Evolutionary conservation across 1,284 basidiomycete species (phyloP).

Genomic region (Ganoderma boninense): DNA sequence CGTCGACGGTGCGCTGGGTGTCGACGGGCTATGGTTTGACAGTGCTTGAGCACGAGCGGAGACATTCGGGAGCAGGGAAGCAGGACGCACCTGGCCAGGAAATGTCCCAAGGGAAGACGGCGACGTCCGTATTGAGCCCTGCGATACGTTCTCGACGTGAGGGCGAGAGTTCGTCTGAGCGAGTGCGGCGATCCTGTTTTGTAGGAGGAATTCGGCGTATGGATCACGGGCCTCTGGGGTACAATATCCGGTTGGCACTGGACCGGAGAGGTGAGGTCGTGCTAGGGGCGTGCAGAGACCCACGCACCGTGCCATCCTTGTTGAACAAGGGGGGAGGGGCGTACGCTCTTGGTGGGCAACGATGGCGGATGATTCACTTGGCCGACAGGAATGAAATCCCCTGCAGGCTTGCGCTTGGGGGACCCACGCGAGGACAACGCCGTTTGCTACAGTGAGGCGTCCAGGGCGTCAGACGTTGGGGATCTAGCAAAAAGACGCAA

Average conservation of each 20-base stretch:
- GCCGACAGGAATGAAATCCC: neutral
- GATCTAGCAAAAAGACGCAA: neutral
- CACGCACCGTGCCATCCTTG: neutral
- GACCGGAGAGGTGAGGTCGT: neutral
- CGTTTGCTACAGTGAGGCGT: neutral
- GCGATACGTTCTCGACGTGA: neutral
- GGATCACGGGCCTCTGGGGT: neutral
- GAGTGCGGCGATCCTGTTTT: neutral
- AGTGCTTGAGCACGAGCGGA: neutral
- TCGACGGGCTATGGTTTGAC: neutral
- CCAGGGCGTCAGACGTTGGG: neutral
- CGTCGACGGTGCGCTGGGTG: neutral
- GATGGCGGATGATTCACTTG: neutral
- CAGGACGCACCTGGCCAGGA: neutral
- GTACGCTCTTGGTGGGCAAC: neutral
- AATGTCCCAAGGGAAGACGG: neutral
- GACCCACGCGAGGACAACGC: neutral
- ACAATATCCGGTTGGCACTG: neutral
- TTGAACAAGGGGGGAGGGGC: neutral
- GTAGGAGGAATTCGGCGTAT: neutral
- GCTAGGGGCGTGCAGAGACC: neutral
- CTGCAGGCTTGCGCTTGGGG: neutral
- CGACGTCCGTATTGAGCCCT: neutral
- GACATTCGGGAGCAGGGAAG: neutral
- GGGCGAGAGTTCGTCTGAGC: neutral